Evolutionary conservation across 768 basidiomycete species (phyloP).

Genomic region (Vararia minispora): DNA sequence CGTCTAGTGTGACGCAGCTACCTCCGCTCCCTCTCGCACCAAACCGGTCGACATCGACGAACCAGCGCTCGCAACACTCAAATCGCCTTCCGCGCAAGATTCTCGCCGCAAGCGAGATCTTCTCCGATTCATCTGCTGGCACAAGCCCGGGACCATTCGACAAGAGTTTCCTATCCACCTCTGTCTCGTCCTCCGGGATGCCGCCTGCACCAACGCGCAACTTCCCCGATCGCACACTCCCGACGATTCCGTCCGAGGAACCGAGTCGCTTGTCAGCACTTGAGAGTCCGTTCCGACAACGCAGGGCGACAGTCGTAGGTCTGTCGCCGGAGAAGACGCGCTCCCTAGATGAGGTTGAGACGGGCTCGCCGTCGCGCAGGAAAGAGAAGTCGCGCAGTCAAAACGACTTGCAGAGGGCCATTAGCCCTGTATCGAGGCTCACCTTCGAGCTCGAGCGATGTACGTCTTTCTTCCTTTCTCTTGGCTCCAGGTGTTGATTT

Average conservation of each 20-base stretch:
- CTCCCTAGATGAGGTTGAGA: slow-evolving; percentile 23
- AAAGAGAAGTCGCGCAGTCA: slow-evolving; percentile 60
- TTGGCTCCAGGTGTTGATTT: background rate
- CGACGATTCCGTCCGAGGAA: slow-evolving; percentile 17
- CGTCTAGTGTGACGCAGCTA: slow-evolving; percentile 32
- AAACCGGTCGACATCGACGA: slow-evolving; percentile 32
- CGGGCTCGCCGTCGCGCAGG: slow-evolving; percentile 46
- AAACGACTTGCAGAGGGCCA: slow-evolving; percentile 53
- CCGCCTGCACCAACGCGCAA: background rate
- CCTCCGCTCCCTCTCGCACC: slow-evolving; percentile 57
- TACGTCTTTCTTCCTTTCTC: slow-evolving; percentile 23
- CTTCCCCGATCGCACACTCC: slow-evolving; percentile 13
- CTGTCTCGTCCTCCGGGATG: slow-evolving; percentile 1
- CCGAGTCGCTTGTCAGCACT: slow-evolving; percentile 10
- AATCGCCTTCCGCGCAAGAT: slow-evolving; percentile 52
- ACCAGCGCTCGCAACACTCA: slow-evolving; percentile 30
- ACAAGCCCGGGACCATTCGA: too few species aligned
- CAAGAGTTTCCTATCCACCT: slow-evolving; percentile 19
- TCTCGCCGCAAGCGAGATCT: slow-evolving; percentile 62
- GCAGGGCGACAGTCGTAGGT: slow-evolving; percentile 59
- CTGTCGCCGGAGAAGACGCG: slow-evolving; percentile 37
- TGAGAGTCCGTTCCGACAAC: slow-evolving; percentile 24
- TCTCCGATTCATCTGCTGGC: slow-evolving; percentile 28
- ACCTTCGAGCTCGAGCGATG: slow-evolving; percentile 56
- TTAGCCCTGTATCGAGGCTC: slow-evolving; percentile 52